Percentiles rank a stretch among this genome's conserved stretches.
Conservation (phyloP, 306 rosid genomes). For the Bauhinia variegata region DNA sequence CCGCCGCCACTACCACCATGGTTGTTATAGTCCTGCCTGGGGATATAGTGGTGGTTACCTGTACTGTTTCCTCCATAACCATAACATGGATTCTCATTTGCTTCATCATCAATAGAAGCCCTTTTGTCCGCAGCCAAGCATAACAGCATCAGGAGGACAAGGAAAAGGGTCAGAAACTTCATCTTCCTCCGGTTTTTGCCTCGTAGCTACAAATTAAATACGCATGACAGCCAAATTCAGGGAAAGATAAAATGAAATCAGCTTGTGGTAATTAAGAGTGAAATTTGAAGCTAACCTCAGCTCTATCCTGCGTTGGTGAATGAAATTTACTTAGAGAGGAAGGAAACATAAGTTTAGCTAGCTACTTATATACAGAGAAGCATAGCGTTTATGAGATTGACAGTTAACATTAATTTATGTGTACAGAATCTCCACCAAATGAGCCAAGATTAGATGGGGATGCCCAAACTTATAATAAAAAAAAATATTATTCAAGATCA, state of each 20-base stretch:
- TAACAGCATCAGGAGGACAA: slow-evolving; percentile 30
- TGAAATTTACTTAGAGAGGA: not conserved
- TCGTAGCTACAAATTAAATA: slow-evolving; percentile 4
- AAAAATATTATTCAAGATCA: slow-evolving; percentile 10
- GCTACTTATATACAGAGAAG: not conserved
- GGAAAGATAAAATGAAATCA: not conserved
- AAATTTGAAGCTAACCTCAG: not conserved
- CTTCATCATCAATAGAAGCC: not conserved
- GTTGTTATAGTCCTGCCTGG: slow-evolving; percentile 29
- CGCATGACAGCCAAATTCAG: not conserved
- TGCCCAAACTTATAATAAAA: slow-evolving; percentile 16
- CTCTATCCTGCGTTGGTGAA: slow-evolving; percentile 1
- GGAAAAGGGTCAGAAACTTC: slow-evolving; percentile 7
- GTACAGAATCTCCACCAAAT: slow-evolving; percentile 20
- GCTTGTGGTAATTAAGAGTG: no score
- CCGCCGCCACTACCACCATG: not conserved
- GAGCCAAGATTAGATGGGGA: slow-evolving; percentile 38
- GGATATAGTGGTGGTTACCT: slow-evolving; percentile 40
- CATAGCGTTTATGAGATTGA: not conserved
- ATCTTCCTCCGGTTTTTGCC: not conserved
- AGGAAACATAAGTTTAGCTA: not conserved
- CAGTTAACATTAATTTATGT: not conserved
- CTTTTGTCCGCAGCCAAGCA: slow-evolving; percentile 4
- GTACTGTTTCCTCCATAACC: slow-evolving; percentile 16
- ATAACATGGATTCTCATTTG: not conserved